Conservation (phyloP, 176 grass and related monocot genomes). For the Cocos nucifera region DNA sequence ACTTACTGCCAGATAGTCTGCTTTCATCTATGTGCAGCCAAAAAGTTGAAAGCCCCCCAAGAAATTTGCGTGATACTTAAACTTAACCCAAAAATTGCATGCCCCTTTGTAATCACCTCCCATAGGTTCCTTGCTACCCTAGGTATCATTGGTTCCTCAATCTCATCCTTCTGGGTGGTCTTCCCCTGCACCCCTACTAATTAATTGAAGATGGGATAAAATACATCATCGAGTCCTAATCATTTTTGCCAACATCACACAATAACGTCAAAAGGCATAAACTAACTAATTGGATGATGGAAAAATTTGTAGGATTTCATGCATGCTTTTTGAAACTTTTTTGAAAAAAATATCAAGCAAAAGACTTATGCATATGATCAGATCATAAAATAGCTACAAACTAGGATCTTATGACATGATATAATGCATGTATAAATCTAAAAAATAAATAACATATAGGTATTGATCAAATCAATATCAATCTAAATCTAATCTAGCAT, state of each 20-base stretch:
- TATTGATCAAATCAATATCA: too few species aligned
- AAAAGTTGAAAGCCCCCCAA: conserved; percentile 39
- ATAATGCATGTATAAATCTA: too few species aligned
- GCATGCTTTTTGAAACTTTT: too few species aligned
- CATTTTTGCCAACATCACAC: background rate
- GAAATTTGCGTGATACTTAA: conserved; percentile 29
- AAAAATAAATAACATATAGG: too few species aligned
- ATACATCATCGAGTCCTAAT: conserved; percentile 10
- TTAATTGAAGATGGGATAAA: conserved; percentile 21
- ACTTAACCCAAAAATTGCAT: conserved; percentile 30
- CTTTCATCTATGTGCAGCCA: background rate
- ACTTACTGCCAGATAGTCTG: too few species aligned
- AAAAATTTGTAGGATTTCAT: too few species aligned
- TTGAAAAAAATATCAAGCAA: too few species aligned
- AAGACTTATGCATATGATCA: too few species aligned
- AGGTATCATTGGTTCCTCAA: conserved; percentile 28
- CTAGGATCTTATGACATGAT: too few species aligned
- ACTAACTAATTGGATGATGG: conserved; percentile 36
- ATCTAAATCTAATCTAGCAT: too few species aligned
- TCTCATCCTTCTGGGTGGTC: conserved; percentile 13
- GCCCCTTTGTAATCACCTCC: conserved; percentile 39
- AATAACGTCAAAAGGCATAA: background rate
- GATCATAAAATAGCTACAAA: too few species aligned
- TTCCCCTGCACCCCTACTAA: conserved; percentile 29
- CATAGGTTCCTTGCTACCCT: conserved; percentile 45